A percentile compares a stretch with the other conserved stretches of the same genome.
These are phyloP conservation scores for Chloris gayana DNA, from an alignment of 176 grass and related monocot species.

Conservation along the genomic window DNA sequence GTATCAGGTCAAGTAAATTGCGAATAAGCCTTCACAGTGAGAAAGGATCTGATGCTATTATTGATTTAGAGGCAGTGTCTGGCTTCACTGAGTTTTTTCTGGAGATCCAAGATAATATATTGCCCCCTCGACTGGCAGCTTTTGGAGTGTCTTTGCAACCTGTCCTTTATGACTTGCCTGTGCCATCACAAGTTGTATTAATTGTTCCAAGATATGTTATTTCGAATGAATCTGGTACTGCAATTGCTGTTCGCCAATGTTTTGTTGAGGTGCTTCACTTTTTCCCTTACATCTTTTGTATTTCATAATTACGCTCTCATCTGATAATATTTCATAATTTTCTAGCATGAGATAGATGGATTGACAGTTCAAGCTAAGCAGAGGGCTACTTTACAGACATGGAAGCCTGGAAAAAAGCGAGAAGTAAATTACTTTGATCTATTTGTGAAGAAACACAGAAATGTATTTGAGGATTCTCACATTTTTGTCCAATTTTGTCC, in stretches of 20 bases:
- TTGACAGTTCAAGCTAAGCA: conserved; percentile 67
- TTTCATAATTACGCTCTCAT: conserved; percentile 11
- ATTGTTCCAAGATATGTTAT: conserved; percentile 83
- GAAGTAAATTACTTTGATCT: conserved; percentile 70
- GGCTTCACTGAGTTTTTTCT: conserved; percentile 76
- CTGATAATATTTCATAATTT: conserved; percentile 41
- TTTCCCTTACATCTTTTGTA: conserved; percentile 36
- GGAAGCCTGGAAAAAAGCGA: conserved; percentile 59
- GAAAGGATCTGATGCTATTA: conserved; percentile 53
- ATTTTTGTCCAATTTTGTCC: conserved; percentile 73
- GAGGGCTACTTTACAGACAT: conserved; percentile 60
- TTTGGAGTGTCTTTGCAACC: conserved; percentile 72
- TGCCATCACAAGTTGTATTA: conserved; percentile 67
- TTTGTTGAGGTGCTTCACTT: conserved; percentile 64
- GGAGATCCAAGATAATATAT: conserved; percentile 58
- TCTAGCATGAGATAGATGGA: conserved; percentile 63
- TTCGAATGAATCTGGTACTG: conserved; percentile 64
- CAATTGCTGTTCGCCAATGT: conserved; percentile 76
- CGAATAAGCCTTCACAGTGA: conserved; percentile 55
- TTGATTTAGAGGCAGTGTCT: conserved; percentile 78
- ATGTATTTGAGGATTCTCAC: conserved; percentile 65
- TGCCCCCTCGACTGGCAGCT: conserved; percentile 48
- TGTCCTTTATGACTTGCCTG: conserved; percentile 34
- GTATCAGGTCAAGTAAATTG: conserved; percentile 72
- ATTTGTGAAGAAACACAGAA: conserved; percentile 72